Evolutionary conservation across 768 basidiomycete genomes (phyloP), one percentile per base, ranked within the genome.

Genomic region (Podaxis sp.): DNA sequence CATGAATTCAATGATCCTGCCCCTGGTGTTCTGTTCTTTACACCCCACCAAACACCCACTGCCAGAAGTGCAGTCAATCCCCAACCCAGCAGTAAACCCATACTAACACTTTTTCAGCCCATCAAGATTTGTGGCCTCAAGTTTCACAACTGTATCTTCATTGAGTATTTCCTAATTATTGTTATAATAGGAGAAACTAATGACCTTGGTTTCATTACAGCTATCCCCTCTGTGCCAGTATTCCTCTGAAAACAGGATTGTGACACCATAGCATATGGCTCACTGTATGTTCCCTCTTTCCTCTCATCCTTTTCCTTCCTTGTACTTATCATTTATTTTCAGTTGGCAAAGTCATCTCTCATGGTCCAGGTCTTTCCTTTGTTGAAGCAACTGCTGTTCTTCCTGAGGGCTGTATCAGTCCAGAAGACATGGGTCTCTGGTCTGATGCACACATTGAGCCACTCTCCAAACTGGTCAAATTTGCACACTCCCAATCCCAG

Each of bases 401-500:
- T 5, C 79, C 82, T 0, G 78, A 84, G 66, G 84, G 84, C 3
- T 78, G 87, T n/a, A 88, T 88, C 70, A 81, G 84, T 0, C 86
- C 89, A 1, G 76, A 87, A 62, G 89, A 89, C 60, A 61, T 72
- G 7, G 88, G 87, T 4, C 67, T 90, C 57, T 90, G 88, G 88
- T 71, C 76, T 23, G 88, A 88, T 61, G 74, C 75, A 1, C 89
- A 90, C 40, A 77, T 73, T 63, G 75, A 59, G 16, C 47, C 54
- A 16, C 70, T 14, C 64, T 72, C 78, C 60, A 70, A 79, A 38
- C 76, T 91, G 64, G 81, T 86, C 66, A 82, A 87, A 61, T 89
- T 90, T 57, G 87, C 87, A n/a, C 87, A 89, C 67, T 82, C 84
- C 0, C 86, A 88, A 64, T 81, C 78, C 50, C 84, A 88, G 67